These are phyloP conservation scores for Rhodocollybia butyracea DNA, from an alignment of 768 basidiomycete species.

Conservation along the genomic window DNA sequence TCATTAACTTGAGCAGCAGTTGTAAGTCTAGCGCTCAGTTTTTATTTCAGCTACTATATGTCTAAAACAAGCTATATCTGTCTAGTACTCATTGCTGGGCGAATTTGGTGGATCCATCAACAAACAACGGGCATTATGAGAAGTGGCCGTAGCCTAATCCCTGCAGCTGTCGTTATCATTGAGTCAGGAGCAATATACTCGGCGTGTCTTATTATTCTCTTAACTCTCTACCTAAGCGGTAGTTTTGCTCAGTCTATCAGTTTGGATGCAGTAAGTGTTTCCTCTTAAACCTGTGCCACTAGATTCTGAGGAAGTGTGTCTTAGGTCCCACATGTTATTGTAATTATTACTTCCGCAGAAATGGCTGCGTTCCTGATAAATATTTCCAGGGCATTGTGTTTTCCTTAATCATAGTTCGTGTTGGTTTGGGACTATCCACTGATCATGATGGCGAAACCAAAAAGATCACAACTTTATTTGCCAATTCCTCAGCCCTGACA, in stretches of 20 bases:
- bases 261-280: conserved; percentile 12
- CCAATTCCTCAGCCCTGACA: too few species aligned
- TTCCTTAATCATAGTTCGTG: conserved; percentile 5
- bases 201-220: conserved; percentile 6
- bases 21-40: conserved; percentile 2
- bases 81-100: conserved; percentile 10
- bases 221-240: conserved; percentile 9
- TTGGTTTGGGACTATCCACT: not conserved
- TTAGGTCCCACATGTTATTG: not conserved
- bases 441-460: too few species aligned
- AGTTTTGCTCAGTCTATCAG: conserved; percentile 12
- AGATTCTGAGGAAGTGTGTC: not conserved
- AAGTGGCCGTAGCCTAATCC: not conserved
- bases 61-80: not conserved
- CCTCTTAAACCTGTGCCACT: too few species aligned
- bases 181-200: conserved; percentile 14
- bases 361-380: not conserved
- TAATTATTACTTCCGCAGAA: not conserved
- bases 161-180: conserved; percentile 9
- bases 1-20: conserved; percentile 9
- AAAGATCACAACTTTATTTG: too few species aligned
- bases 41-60: not conserved
- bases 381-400: conserved; percentile 3
- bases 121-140: not conserved
- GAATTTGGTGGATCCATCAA: conserved; percentile 7